Evolutionary conservation across 768 basidiomycete species (phyloP).

Genomic region (Termitomyces sp.): DNA sequence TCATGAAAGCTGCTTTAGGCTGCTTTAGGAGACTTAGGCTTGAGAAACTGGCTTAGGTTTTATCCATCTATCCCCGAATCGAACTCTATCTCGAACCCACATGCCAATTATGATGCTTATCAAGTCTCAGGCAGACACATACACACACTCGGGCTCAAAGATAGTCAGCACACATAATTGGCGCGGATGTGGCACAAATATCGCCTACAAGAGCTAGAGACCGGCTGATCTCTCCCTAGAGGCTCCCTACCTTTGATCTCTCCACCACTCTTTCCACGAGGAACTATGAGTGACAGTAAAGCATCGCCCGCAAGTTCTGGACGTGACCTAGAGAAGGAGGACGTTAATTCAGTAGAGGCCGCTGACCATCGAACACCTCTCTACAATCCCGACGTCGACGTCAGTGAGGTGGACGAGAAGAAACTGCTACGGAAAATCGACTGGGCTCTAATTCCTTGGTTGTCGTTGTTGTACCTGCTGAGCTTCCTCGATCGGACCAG

Average conservation of each 20-base stretch:
- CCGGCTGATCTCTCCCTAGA: not conserved
- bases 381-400: constrained; percentile 51
- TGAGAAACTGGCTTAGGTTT: no score
- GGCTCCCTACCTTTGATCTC: not conserved
- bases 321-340: constrained; percentile 27
- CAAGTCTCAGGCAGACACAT: not conserved
- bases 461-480: constrained; percentile 72
- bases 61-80: not conserved
- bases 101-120: not conserved
- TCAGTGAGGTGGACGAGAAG: constrained; percentile 61
- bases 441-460: constrained; percentile 62
- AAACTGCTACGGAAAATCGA: constrained; percentile 71
- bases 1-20: no score
- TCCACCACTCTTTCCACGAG: constrained; percentile 4
- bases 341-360: constrained; percentile 18
- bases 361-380: constrained; percentile 20
- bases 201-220: not conserved
- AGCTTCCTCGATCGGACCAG: constrained; percentile 59
- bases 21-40: no score
- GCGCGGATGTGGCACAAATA: not conserved
- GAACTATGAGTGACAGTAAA: constrained; percentile 9
- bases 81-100: no score
- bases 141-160: not conserved
- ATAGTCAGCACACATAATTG: not conserved
- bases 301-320: constrained; percentile 12